Percentiles rank a stretch among this genome's conserved stretches.
Conservation (phyloP, 2,329 filamentous ascomycete species). For the Penicillium palitans region DNA sequence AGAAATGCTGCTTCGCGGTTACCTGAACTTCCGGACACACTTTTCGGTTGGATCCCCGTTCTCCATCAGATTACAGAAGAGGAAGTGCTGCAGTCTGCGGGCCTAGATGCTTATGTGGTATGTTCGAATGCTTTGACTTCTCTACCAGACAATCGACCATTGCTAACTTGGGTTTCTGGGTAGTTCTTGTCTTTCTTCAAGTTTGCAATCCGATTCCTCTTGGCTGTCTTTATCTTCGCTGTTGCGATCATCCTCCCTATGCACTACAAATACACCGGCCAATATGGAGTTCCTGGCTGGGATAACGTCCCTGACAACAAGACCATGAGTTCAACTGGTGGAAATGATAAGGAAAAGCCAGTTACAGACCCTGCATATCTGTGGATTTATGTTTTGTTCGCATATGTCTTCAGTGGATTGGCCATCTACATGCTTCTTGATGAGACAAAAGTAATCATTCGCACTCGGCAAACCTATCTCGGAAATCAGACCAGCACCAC, state of each 20-base stretch:
- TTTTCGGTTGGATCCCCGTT: slow-evolving; percentile 91
- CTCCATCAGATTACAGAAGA: slow-evolving; percentile 84
- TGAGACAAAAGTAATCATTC: slow-evolving; percentile 82
- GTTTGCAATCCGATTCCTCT: slow-evolving; percentile 83
- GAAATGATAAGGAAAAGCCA: slow-evolving; percentile 33
- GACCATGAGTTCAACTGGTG: slow-evolving; percentile 30
- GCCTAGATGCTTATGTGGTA: slow-evolving; percentile 91
- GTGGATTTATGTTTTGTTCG: slow-evolving; percentile 93
- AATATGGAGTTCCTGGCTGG: slow-evolving; percentile 42
- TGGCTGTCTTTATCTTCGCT: slow-evolving; percentile 77
- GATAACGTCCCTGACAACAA: slow-evolving; percentile 28
- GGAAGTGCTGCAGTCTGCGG: slow-evolving; percentile 84
- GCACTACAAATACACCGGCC: slow-evolving; percentile 65
- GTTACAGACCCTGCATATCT: slow-evolving; percentile 59
- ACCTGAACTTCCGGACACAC: slow-evolving; percentile 76
- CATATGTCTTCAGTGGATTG: slow-evolving; percentile 84
- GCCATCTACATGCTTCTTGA: slow-evolving; percentile 79
- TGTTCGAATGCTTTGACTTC: slow-evolving; percentile 29
- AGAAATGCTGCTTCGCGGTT: slow-evolving; percentile 65
- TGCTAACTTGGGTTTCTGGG: slow-evolving; percentile 4
- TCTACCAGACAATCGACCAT: not conserved
- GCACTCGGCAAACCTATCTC: slow-evolving; percentile 83
- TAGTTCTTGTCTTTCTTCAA: slow-evolving; percentile 92
- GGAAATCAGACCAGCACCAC: slow-evolving; percentile 94
- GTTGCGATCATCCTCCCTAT: slow-evolving; percentile 80